Conservation (phyloP, 805 yeast species). For the Pichia phayaonensis region DNA sequence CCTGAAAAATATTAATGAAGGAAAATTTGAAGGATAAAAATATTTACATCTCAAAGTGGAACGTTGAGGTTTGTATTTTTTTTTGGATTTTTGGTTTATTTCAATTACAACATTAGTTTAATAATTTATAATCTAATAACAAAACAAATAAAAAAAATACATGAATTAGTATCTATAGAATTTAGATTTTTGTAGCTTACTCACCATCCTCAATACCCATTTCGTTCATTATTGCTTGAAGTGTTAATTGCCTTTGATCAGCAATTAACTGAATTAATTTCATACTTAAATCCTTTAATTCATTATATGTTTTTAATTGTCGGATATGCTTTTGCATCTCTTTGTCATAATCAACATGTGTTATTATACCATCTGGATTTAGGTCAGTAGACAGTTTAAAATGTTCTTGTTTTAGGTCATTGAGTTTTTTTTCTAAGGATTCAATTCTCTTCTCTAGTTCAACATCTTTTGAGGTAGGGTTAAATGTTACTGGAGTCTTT, state of each 20-base stretch:
- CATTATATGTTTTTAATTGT: conserved; percentile 51
- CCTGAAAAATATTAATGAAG: neutral
- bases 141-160: neutral
- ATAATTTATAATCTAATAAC: no score
- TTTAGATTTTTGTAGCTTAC: neutral
- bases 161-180: neutral
- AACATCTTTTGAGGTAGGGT: conserved; percentile 19
- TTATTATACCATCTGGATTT: neutral
- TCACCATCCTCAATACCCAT: conserved; percentile 33
- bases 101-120: no score
- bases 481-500: neutral
- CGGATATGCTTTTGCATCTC: conserved; percentile 46
- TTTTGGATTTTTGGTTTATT: no score
- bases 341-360: conserved; percentile 22
- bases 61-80: neutral
- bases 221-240: conserved; percentile 45
- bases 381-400: conserved; percentile 14
- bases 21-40: no score
- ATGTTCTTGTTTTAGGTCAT: conserved; percentile 21
- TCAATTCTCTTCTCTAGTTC: conserved; percentile 39
- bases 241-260: conserved; percentile 42
- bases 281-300: conserved; percentile 53
- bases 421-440: conserved; percentile 37
- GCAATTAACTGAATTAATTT: conserved; percentile 53
- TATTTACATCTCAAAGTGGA: neutral